A percentile compares a stretch with the other conserved stretches of the same genome.
Conservation (phyloP, 2,329 filamentous ascomycete genomes). For the Keithomyces neogunnii region DNA sequence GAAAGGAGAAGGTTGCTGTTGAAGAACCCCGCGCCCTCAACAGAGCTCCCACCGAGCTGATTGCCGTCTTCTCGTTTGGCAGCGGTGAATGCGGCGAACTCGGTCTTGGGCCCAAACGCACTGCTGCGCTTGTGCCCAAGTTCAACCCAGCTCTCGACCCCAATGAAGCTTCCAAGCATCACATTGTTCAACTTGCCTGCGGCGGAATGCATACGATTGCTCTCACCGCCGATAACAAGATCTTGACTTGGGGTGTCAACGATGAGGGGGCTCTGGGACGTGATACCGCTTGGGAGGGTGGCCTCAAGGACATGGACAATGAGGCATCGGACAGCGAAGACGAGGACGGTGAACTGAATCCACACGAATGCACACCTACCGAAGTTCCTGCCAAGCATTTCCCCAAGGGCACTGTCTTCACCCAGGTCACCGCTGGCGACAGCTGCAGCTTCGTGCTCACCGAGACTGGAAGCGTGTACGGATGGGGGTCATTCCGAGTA, state of each 20-base stretch:
- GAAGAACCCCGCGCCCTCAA: constrained; percentile 20
- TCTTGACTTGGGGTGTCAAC: constrained; percentile 82
- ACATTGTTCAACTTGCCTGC: constrained; percentile 67
- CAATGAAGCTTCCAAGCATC: constrained; percentile 47
- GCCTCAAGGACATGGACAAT: constrained; percentile 45
- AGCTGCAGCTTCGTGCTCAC: constrained; percentile 71
- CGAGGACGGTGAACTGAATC: constrained; percentile 61
- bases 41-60: constrained; percentile 44
- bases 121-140: constrained; percentile 16
- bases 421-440: constrained; percentile 62
- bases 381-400: constrained; percentile 52
- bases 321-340: constrained; percentile 40
- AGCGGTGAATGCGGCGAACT: constrained; percentile 76
- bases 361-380: constrained; percentile 60
- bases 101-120: constrained; percentile 59
- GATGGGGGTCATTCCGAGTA: constrained; percentile 74
- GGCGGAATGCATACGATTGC: constrained; percentile 78
- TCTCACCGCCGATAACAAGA: constrained; percentile 70
- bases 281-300: constrained; percentile 61
- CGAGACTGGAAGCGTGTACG: constrained; percentile 66
- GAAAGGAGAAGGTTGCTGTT: constrained; percentile 16
- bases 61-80: constrained; percentile 75
- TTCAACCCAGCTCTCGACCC: constrained; percentile 69
- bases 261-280: constrained; percentile 75
- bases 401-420: constrained; percentile 50